Percentiles rank a stretch among this genome's conserved stretches.
phyloP scores from a whole-genome alignment of 169 alveolate genomes.

The Plasmodium vivax region DNA sequence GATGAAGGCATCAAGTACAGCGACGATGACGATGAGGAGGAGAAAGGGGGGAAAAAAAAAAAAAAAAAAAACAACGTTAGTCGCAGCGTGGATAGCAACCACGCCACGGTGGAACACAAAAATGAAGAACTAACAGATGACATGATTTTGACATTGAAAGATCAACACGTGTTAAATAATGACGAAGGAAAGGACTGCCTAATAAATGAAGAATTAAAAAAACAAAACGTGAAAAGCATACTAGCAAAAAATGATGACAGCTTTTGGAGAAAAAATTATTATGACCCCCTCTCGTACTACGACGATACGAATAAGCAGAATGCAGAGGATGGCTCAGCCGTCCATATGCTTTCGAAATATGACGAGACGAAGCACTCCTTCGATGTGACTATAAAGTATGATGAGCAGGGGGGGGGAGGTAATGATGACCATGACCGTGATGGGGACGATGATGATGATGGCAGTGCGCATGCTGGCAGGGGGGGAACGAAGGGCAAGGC shows the following conservation, averaged over 20 bases:
- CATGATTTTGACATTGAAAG: conserved; percentile 57
- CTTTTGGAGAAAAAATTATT: conserved; percentile 54
- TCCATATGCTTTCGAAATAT: conserved; percentile 48
- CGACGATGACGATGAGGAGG: conserved; percentile 53
- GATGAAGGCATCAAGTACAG: conserved; percentile 38
- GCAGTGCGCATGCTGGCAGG: not conserved
- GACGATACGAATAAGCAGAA: conserved; percentile 19
- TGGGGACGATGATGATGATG: no score
- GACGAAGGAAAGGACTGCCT: conserved; percentile 49
- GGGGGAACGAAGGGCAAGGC: not conserved
- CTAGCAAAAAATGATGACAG: conserved; percentile 43
- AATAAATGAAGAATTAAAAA: conserved; percentile 67
- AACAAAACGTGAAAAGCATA: conserved; percentile 27
- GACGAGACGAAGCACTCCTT: conserved; percentile 27
- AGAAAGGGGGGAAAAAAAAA: not conserved
- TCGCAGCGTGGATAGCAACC: not conserved
- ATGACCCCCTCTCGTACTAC: conserved; percentile 58
- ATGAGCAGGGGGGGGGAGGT: not conserved
- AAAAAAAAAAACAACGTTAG: conserved; percentile 10
- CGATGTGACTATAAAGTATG: conserved; percentile 29
- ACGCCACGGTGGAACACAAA: conserved; percentile 60
- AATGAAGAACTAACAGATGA: conserved; percentile 48
- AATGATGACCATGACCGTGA: not conserved
- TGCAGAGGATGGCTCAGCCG: conserved; percentile 11
- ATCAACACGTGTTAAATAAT: conserved; percentile 11